phyloP scores from a whole-genome alignment of 176 grass and related monocot genomes.

The Aegilops tauschii region DNA sequence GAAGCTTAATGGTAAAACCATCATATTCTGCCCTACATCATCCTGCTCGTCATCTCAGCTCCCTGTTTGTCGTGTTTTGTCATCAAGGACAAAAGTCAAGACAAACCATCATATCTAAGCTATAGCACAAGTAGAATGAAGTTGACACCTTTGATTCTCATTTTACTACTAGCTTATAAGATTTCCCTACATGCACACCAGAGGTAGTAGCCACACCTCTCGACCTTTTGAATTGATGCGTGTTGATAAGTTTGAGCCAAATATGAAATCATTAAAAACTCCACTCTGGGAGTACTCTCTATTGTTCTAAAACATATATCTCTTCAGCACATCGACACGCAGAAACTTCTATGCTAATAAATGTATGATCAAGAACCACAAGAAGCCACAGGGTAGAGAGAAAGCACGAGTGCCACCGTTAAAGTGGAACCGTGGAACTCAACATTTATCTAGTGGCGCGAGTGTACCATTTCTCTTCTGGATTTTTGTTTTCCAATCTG shows the following conservation, averaged over 20 bases:
- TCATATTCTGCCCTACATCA: too few species aligned
- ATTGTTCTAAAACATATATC: background rate
- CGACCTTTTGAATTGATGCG: too few species aligned
- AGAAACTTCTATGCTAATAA: background rate
- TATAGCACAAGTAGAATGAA: constrained; percentile 6
- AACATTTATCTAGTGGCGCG: background rate
- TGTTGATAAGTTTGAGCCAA: too few species aligned
- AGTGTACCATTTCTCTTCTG: background rate
- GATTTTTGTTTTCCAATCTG: background rate
- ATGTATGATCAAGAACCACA: background rate
- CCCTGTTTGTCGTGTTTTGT: background rate
- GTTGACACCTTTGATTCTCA: background rate
- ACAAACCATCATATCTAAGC: background rate
- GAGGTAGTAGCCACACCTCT: too few species aligned
- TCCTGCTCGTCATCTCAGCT: background rate
- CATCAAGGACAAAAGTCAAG: constrained; percentile 1
- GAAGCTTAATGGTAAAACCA: too few species aligned
- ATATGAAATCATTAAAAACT: too few species aligned
- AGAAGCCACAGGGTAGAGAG: too few species aligned
- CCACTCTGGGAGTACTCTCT: too few species aligned
- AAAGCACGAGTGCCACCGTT: too few species aligned
- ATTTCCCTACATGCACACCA: too few species aligned
- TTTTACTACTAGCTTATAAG: background rate
- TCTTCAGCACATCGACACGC: background rate
- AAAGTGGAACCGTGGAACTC: background rate